A percentile compares a stretch with the other conserved stretches of the same genome.
phyloP scores from a whole-genome alignment of 2,329 filamentous ascomycete species.

The Cladophialophora bantiana region DNA sequence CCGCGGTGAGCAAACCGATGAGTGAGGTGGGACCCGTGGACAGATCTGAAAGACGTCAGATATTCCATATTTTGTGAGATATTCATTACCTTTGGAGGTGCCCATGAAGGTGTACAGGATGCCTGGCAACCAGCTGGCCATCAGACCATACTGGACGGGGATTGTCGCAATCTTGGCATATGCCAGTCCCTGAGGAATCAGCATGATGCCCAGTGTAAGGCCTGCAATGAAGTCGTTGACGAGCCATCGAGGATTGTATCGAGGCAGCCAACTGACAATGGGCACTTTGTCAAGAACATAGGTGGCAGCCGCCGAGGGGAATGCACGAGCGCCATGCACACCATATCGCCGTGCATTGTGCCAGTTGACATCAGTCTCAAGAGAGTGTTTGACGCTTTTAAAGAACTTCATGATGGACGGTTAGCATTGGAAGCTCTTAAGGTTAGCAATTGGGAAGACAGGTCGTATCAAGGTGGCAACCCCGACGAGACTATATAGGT shows the following conservation, averaged over 20 bases:
- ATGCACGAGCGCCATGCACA: conserved; percentile 44
- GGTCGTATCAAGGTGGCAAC: too few species aligned
- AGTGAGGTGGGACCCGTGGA: conserved; percentile 70
- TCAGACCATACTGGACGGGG: conserved; percentile 66
- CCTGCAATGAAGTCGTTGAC: conserved; percentile 68
- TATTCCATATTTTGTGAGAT: too few species aligned
- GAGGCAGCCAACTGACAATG: conserved; percentile 68
- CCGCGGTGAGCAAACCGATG: conserved; percentile 67
- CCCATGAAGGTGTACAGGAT: conserved; percentile 66
- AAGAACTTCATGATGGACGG: conserved; percentile 31
- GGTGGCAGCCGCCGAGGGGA: conserved; percentile 61
- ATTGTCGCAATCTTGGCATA: conserved; percentile 69
- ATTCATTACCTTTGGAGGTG: conserved; percentile 63
- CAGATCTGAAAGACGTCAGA: conserved; percentile 51
- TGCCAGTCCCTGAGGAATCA: conserved; percentile 67
- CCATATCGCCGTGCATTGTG: conserved; percentile 28
- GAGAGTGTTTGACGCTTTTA: conserved; percentile 31
- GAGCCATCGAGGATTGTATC: conserved; percentile 68
- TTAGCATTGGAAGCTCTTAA: too few species aligned
- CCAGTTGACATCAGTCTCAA: conserved; percentile 37
- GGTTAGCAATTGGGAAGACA: too few species aligned
- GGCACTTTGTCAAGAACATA: conserved; percentile 68
- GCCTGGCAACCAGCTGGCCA: conserved; percentile 66
- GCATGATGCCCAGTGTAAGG: conserved; percentile 65
- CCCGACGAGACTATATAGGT: too few species aligned